These are phyloP conservation scores for Penicillium dipodomyicola DNA, from an alignment of 495 filamentous ascomycete genomes.

Conservation along the genomic window DNA sequence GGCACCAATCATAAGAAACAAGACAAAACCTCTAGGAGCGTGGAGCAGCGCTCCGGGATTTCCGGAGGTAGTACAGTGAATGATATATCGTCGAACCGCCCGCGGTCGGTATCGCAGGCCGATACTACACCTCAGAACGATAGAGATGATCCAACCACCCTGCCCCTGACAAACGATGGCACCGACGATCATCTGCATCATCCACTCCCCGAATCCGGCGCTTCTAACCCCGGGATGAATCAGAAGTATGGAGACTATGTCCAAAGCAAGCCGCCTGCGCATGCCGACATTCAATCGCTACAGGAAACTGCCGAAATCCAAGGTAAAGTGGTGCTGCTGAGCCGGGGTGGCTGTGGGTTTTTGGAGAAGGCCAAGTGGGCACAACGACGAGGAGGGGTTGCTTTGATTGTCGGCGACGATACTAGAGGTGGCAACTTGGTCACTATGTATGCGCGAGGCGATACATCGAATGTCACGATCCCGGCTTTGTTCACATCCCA, in stretches of 20 bases:
- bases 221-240: constrained; percentile 26
- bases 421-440: constrained; percentile 79
- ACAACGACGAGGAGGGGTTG: constrained; percentile 82
- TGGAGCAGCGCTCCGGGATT: constrained; percentile 32
- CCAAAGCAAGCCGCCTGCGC: constrained; percentile 48
- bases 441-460: constrained; percentile 94
- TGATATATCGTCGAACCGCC: constrained; percentile 24
- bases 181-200: constrained; percentile 91
- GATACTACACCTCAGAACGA: constrained; percentile 26
- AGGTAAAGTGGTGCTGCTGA: constrained; percentile 86
- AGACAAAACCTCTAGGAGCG: constrained; percentile 25
- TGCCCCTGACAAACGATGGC: constrained; percentile 63
- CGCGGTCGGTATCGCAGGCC: constrained; percentile 28
- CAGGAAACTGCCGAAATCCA: constrained; percentile 93
- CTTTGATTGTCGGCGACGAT: constrained; percentile 92
- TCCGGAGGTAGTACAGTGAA: constrained; percentile 27
- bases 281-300: constrained; percentile 92
- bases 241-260: constrained; percentile 44
- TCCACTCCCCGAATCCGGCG: constrained; percentile 51
- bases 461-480: constrained; percentile 92
- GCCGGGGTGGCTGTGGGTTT: constrained; percentile 92
- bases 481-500: constrained; percentile 92
- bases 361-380: constrained; percentile 97
- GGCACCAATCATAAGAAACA: constrained; percentile 38
- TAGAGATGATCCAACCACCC: constrained; percentile 14